Evolutionary conservation across 176 grass and related monocot genomes (phyloP).

Genomic region (Cocos nucifera): DNA sequence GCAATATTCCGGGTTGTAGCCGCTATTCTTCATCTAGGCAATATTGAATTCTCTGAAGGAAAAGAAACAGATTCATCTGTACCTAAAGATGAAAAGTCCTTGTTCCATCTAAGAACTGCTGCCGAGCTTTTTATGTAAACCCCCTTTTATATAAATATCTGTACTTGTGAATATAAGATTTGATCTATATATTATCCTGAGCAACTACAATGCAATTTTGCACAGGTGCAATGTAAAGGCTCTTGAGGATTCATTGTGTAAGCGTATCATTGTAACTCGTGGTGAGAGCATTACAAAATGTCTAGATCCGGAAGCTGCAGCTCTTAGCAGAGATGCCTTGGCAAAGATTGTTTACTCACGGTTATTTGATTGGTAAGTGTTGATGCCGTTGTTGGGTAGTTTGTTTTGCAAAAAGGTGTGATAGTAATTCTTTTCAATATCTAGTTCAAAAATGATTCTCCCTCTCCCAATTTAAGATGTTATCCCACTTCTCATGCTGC

Average conservation of each 20-base stretch:
- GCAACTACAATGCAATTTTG: constrained; percentile 21
- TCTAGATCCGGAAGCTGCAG: constrained; percentile 65
- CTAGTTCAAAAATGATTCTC: not conserved
- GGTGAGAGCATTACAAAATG: constrained; percentile 79
- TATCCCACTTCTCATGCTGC: too few relatives aligned
- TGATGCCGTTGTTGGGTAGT: not conserved
- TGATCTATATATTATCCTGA: not conserved
- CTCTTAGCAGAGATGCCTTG: constrained; percentile 91
- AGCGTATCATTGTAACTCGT: constrained; percentile 83
- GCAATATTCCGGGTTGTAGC: constrained; percentile 93
- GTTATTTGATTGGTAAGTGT: constrained; percentile 90
- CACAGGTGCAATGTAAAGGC: constrained; percentile 73
- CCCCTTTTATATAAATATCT: constrained; percentile 12
- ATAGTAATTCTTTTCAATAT: too few relatives aligned
- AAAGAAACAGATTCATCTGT: constrained; percentile 77
- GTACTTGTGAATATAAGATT: constrained; percentile 6
- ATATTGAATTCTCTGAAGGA: constrained; percentile 89
- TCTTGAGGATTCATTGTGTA: constrained; percentile 84
- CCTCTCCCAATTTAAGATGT: constrained; percentile 1
- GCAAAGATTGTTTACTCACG: constrained; percentile 92
- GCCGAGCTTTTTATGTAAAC: constrained; percentile 94
- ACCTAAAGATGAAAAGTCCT: constrained; percentile 78
- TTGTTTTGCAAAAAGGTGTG: too few relatives aligned
- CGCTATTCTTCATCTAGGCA: constrained; percentile 98
- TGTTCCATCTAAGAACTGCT: constrained; percentile 77